phyloP scores from a whole-genome alignment of 31 red algal species.

The Endocladia muricata region DNA sequence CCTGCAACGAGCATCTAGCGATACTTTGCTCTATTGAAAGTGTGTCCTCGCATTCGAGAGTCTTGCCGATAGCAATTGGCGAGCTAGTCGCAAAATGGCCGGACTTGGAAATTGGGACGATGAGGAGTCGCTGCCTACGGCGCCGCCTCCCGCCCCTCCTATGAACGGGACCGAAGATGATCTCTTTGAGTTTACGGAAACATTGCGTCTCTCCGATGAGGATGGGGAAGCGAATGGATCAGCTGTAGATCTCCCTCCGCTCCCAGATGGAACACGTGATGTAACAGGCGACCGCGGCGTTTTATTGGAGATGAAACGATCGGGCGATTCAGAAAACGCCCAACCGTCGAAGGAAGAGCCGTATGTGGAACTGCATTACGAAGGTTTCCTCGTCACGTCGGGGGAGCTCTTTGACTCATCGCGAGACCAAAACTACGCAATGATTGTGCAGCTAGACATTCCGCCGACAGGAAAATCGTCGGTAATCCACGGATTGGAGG shows the following conservation, averaged over 20 bases:
- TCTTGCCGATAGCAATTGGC: no score
- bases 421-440: constrained; percentile 57
- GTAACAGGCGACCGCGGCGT: constrained; percentile 49
- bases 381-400: constrained; percentile 31
- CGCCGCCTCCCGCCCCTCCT: no score
- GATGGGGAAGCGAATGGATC: neutral
- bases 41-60: no score
- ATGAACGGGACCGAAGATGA: no score
- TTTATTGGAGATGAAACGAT: constrained; percentile 23
- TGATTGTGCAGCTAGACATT: constrained; percentile 62
- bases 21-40: no score
- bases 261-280: constrained; percentile 22
- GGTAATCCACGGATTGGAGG: constrained; percentile 42
- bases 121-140: constrained; percentile 29
- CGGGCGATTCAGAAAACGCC: constrained; percentile 3
- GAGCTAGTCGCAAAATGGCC: no score
- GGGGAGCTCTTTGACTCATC: constrained; percentile 51
- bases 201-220: constrained; percentile 23
- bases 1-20: no score
- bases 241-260: constrained; percentile 25
- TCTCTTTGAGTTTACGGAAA: constrained; percentile 58
- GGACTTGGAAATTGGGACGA: constrained; percentile 62
- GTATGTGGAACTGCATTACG: constrained; percentile 68
- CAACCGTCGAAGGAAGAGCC: constrained; percentile 41
- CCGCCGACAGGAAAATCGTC: constrained; percentile 44